phyloP scores from a whole-genome alignment of 2,329 filamentous ascomycete species.

The Pseudocercospora crystallina region DNA sequence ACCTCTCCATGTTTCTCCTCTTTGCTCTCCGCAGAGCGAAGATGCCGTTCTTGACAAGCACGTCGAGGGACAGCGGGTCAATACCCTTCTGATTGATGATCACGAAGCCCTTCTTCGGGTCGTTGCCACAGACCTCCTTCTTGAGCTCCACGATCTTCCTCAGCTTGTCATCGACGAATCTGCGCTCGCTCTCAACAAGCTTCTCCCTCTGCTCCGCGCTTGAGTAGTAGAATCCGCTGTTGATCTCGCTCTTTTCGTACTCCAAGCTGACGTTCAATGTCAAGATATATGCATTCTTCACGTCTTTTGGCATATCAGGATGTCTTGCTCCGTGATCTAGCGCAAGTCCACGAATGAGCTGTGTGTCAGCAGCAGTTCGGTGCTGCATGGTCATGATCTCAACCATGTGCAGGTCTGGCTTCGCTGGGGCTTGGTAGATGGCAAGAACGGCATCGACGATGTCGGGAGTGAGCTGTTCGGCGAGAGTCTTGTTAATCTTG shows the following conservation, averaged over 20 bases:
- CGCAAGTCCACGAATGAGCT: conserved; percentile 88
- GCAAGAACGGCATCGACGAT: conserved; percentile 96
- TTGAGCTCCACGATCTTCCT: conserved; percentile 97
- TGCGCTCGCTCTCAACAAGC: conserved; percentile 93
- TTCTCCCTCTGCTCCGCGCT: conserved; percentile 96
- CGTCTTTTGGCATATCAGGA: conserved; percentile 95
- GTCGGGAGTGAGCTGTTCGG: conserved; percentile 85
- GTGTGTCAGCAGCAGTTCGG: conserved; percentile 90
- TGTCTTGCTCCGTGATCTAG: conserved; percentile 94
- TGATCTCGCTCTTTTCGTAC: conserved; percentile 99
- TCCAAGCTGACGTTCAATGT: conserved; percentile 95
- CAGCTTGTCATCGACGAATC: conserved; percentile 93
- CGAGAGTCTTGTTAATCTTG: conserved; percentile 86
- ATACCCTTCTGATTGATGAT: conserved; percentile 99
- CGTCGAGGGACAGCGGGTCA: conserved; percentile 90
- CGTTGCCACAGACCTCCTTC: conserved; percentile 92
- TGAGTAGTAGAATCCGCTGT: conserved; percentile 98
- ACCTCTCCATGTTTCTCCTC: conserved; percentile 97
- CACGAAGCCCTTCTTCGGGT: conserved; percentile 92
- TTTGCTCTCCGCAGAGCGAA: conserved; percentile 91
- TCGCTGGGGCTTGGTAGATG: conserved; percentile 84
- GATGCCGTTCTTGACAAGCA: conserved; percentile 97
- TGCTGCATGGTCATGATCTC: conserved; percentile 99
- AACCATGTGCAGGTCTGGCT: conserved; percentile 98
- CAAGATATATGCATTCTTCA: conserved; percentile 93